phyloP scores from a whole-genome alignment of 352 stramenopile genomes.

The Globisporangium barbulae region DNA sequence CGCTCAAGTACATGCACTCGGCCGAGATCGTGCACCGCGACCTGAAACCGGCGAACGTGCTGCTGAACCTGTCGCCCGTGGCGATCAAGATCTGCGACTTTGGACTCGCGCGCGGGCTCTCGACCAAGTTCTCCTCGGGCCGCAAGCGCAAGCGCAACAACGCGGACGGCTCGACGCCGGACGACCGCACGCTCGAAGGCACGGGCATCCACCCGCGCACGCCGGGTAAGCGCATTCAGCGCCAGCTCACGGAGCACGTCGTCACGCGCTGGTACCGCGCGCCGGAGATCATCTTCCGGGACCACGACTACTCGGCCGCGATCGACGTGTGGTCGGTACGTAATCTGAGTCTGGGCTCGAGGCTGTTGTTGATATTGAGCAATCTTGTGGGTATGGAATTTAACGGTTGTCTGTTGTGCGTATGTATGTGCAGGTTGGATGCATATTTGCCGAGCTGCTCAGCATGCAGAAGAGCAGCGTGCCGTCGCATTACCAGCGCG shows the following conservation, averaged over 20 bases:
- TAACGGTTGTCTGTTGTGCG: background rate
- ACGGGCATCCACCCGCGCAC: slow-evolving; percentile 69
- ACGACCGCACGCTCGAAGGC: slow-evolving; percentile 60
- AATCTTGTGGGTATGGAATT: background rate
- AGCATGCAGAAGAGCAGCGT: slow-evolving; percentile 97
- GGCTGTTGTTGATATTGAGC: background rate
- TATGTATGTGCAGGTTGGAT: slow-evolving; percentile 70
- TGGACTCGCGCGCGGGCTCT: slow-evolving; percentile 69
- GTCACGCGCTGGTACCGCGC: slow-evolving; percentile 95
- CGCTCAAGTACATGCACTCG: slow-evolving; percentile 89
- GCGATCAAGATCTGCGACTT: slow-evolving; percentile 89
- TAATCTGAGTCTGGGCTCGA: slow-evolving; percentile 11
- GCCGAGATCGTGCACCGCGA: slow-evolving; percentile 88
- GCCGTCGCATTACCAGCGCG: slow-evolving; percentile 91
- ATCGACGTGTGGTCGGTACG: slow-evolving; percentile 89
- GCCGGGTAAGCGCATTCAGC: slow-evolving; percentile 75
- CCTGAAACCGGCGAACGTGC: slow-evolving; percentile 85
- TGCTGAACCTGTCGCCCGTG: slow-evolving; percentile 83
- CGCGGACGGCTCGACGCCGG: slow-evolving; percentile 36
- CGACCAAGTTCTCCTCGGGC: slow-evolving; percentile 45
- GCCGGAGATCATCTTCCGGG: slow-evolving; percentile 92
- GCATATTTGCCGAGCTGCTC: slow-evolving; percentile 94
- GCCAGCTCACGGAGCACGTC: slow-evolving; percentile 94
- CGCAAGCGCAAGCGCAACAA: slow-evolving; percentile 46
- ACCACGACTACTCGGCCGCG: slow-evolving; percentile 84